Conservation (phyloP, 805 yeast genomes). For the Spathaspora hagerdaliae region DNA sequence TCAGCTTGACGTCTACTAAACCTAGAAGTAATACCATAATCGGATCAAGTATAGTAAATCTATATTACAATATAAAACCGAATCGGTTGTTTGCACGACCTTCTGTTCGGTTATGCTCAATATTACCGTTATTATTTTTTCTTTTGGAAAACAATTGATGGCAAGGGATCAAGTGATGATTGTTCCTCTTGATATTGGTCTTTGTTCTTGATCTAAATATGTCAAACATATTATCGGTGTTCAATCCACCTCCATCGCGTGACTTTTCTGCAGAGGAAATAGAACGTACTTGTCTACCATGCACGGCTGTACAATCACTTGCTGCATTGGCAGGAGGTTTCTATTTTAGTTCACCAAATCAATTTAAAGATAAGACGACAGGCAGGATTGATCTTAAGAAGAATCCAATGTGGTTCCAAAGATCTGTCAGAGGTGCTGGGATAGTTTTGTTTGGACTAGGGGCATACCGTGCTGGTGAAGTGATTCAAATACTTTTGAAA, state of each 20-base stretch:
- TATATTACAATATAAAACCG: too few species aligned
- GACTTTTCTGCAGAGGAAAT: slow-evolving; percentile 16
- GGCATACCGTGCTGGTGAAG: slow-evolving; percentile 31
- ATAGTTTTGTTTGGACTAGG: slow-evolving; percentile 33
- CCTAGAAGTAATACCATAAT: too few species aligned
- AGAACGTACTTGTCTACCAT: slow-evolving; percentile 25
- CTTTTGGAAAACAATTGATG: too few species aligned
- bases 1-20: too few species aligned
- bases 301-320: slow-evolving; percentile 34
- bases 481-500: slow-evolving; percentile 17
- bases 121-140: too few species aligned
- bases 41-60: too few species aligned
- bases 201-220: slow-evolving; percentile 2
- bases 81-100: too few species aligned
- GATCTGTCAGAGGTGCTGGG: slow-evolving; percentile 29
- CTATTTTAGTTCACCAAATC: slow-evolving; percentile 22
- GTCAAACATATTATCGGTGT: slow-evolving; percentile 33
- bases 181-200: too few species aligned
- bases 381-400: slow-evolving; percentile 29
- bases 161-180: too few species aligned
- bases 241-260: slow-evolving; percentile 32
- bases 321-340: slow-evolving; percentile 31
- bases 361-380: slow-evolving; percentile 26
- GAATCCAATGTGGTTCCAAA: slow-evolving; percentile 40
- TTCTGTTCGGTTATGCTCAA: too few species aligned